Conservation (phyloP, 257 asterid genomes). For the Sherardia arvensis region DNA sequence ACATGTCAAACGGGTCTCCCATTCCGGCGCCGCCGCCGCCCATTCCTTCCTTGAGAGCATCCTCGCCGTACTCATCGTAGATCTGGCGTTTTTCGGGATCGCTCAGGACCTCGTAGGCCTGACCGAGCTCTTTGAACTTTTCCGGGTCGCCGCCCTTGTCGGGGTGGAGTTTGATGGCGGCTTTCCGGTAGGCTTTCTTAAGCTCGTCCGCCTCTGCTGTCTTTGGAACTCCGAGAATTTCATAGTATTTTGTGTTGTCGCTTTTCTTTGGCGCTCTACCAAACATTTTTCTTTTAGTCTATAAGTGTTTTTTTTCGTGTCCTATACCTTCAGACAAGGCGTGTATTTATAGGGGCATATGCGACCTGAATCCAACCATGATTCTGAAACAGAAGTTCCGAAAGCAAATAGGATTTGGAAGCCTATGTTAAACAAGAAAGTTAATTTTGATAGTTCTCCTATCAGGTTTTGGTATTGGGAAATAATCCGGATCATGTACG, state of each 20-base stretch:
- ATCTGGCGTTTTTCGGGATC: constrained; percentile 62
- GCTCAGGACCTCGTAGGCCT: constrained; percentile 62
- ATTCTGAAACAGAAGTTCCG: too few species aligned
- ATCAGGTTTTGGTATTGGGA: too few species aligned
- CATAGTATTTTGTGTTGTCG: constrained; percentile 37
- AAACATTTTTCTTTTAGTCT: constrained; percentile 32
- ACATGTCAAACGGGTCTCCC: constrained; percentile 59
- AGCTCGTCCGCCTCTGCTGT: constrained; percentile 54
- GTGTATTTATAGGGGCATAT: not conserved
- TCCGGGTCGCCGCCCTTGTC: constrained; percentile 95
- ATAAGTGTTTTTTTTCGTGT: too few species aligned
- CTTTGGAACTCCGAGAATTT: constrained; percentile 45
- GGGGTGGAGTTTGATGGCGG: constrained; percentile 78
- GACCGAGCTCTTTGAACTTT: constrained; percentile 75
- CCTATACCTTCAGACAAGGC: not conserved
- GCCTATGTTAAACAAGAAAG: too few species aligned
- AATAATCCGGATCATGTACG: too few species aligned
- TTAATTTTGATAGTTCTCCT: too few species aligned
- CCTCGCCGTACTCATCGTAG: constrained; percentile 67
- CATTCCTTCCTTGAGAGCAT: constrained; percentile 74
- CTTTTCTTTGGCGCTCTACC: constrained; percentile 45
- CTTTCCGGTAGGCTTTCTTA: constrained; percentile 73
- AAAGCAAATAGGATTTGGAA: too few species aligned
- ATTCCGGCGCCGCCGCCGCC: constrained; percentile 33
- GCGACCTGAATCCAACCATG: too few species aligned